A percentile compares a stretch with the other conserved stretches of the same genome.
These are phyloP conservation scores for Acer campestre DNA, from an alignment of 345 rosid genomes.

Conservation along the genomic window DNA sequence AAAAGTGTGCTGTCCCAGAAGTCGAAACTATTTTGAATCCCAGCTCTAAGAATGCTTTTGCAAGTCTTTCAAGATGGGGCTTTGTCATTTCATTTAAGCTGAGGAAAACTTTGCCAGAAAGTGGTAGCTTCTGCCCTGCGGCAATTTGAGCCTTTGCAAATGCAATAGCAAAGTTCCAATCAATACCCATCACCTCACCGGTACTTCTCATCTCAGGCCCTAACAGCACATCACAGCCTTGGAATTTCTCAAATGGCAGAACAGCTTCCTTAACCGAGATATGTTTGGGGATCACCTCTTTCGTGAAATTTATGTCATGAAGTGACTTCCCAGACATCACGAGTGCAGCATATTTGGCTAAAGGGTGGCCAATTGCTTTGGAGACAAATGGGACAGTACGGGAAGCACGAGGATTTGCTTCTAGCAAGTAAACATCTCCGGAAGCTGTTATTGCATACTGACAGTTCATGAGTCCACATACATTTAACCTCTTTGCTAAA, in stretches of 20 bases:
- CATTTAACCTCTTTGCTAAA: constrained; percentile 76
- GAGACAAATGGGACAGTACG: constrained; percentile 97
- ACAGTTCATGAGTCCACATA: constrained; percentile 97
- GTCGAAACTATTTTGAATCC: constrained; percentile 82
- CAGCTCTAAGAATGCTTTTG: constrained; percentile 66
- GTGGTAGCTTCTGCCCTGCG: constrained; percentile 89
- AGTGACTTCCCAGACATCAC: constrained; percentile 91
- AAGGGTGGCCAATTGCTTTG: constrained; percentile 95
- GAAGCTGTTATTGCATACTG: constrained; percentile 84
- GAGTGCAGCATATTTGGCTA: constrained; percentile 91
- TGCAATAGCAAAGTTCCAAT: constrained; percentile 59
- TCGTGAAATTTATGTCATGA: constrained; percentile 60
- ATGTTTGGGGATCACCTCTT: constrained; percentile 84
- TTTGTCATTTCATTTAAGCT: constrained; percentile 92
- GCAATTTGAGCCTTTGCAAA: constrained; percentile 96
- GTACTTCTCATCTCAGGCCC: constrained; percentile 99
- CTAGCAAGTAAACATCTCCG: constrained; percentile 87
- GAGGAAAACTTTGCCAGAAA: constrained; percentile 85
- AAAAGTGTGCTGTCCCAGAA: constrained; percentile 89
- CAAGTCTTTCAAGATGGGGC: constrained; percentile 75
- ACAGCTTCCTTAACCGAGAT: constrained; percentile 96
- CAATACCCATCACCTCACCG: constrained; percentile 97
- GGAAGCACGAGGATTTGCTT: constrained; percentile 98
- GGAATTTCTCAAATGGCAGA: constrained; percentile 93
- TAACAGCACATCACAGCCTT: constrained; percentile 86